A percentile compares a stretch with the other conserved stretches of the same genome.
Evolutionary conservation across 2,329 filamentous ascomycete genomes (phyloP).

Genomic region (Purpureocillium takamizusanense): DNA sequence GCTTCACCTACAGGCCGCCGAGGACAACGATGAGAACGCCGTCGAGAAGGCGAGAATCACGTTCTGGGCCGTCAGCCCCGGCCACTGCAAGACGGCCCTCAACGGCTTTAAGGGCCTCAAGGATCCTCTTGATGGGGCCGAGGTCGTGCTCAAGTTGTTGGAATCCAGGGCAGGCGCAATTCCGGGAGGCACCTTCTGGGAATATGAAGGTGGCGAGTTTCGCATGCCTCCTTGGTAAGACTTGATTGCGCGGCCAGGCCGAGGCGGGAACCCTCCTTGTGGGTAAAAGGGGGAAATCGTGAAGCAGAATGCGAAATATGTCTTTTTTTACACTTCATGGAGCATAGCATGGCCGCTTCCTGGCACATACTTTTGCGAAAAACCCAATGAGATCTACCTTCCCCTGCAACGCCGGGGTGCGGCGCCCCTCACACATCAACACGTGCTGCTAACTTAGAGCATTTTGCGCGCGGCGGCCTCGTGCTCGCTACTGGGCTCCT

Average conservation of each 20-base stretch:
- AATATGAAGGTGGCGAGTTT: background rate
- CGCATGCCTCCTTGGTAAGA: background rate
- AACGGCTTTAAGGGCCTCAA: conserved; percentile 8
- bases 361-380: background rate
- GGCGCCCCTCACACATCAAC: conserved; percentile 3
- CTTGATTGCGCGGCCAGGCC: no score
- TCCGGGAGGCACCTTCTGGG: background rate
- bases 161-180: background rate
- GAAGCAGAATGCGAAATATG: background rate
- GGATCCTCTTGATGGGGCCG: background rate
- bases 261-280: no score
- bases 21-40: conserved; percentile 4
- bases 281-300: no score
- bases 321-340: background rate
- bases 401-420: conserved; percentile 19
- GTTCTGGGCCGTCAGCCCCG: conserved; percentile 10
- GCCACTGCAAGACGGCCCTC: conserved; percentile 10
- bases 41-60: conserved; percentile 1
- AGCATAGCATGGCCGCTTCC: no score
- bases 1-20: conserved; percentile 6
- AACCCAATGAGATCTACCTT: conserved; percentile 16
- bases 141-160: background rate
- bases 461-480: conserved; percentile 26
- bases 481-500: conserved; percentile 16
- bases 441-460: conserved; percentile 14